phyloP scores from a whole-genome alignment of 2,329 filamentous ascomycete species.

The Phaeosphaeriaceae sp. region DNA sequence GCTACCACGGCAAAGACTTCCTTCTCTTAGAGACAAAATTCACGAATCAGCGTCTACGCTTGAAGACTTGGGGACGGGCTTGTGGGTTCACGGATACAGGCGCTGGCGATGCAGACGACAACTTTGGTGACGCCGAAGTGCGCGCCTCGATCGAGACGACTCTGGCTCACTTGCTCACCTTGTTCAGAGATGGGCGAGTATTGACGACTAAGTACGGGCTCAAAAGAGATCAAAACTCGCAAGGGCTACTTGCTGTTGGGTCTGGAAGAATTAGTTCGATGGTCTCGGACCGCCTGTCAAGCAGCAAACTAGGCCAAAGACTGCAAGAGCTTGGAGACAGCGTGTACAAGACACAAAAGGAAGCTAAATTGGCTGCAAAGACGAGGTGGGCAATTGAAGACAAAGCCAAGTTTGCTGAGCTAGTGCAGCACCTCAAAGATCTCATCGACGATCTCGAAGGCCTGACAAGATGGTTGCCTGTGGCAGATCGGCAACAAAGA shows the following conservation, averaged over 20 bases:
- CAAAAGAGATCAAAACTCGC: not conserved
- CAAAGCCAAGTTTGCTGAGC: not conserved
- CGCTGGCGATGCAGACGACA: not conserved
- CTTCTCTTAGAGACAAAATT: not conserved
- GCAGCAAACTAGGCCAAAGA: not conserved
- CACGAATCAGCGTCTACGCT: not conserved
- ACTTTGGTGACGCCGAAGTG: not conserved
- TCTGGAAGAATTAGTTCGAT: not conserved
- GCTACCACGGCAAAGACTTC: constrained; percentile 1
- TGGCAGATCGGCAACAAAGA: not conserved
- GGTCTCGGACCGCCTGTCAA: not conserved
- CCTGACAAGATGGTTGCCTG: not conserved
- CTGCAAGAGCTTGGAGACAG: not conserved
- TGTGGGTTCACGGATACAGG: not conserved
- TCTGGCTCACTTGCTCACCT: not conserved
- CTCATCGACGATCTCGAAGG: not conserved
- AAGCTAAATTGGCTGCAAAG: not conserved
- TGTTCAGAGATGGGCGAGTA: not conserved
- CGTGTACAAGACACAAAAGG: not conserved
- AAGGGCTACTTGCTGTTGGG: not conserved
- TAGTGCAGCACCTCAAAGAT: not conserved
- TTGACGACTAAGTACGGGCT: not conserved
- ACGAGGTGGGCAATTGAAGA: not conserved
- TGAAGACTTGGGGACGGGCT: not conserved
- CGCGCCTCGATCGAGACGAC: not conserved